These are phyloP conservation scores for Protomyces inundatus DNA, from an alignment of 1,139 yeast species.

Conservation along the genomic window DNA sequence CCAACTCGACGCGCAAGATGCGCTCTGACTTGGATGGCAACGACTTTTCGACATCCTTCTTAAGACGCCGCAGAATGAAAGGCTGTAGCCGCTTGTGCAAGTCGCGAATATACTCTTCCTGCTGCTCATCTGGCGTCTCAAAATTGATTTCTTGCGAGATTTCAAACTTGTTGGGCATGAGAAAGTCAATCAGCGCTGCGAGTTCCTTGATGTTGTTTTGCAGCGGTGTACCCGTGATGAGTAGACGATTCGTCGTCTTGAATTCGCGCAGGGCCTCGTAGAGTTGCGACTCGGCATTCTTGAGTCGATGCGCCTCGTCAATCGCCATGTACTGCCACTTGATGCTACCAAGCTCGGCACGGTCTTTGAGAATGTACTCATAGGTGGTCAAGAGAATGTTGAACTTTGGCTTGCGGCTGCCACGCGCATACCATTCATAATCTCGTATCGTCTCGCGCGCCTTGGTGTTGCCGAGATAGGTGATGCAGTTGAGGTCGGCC, in stretches of 20 bases:
- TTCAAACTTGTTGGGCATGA: slow-evolving; percentile 88
- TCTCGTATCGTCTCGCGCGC: slow-evolving; percentile 79
- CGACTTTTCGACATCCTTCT: slow-evolving; percentile 95
- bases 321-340: slow-evolving; percentile 97
- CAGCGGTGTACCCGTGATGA: slow-evolving; percentile 96
- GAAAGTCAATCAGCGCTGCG: slow-evolving; percentile 87
- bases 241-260: slow-evolving; percentile 72
- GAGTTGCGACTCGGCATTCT: slow-evolving; percentile 87
- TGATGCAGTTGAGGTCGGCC: slow-evolving; percentile 88
- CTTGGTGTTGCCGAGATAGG: slow-evolving; percentile 85
- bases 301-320: slow-evolving; percentile 96
- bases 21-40: slow-evolving; percentile 93
- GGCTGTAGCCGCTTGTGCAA: slow-evolving; percentile 83
- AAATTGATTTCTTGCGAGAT: slow-evolving; percentile 94
- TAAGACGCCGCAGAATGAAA: slow-evolving; percentile 81
- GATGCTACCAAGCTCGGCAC: slow-evolving; percentile 68
- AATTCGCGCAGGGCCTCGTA: slow-evolving; percentile 82
- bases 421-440: slow-evolving; percentile 69
- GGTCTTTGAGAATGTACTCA: slow-evolving; percentile 88
- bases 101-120: slow-evolving; percentile 81
- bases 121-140: slow-evolving; percentile 78
- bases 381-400: slow-evolving; percentile 87
- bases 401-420: slow-evolving; percentile 57
- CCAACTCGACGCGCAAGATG: slow-evolving; percentile 86
- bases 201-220: slow-evolving; percentile 93